phyloP scores from a whole-genome alignment of 2,329 filamentous ascomycete species.

The Parascedosporium putredinis region DNA sequence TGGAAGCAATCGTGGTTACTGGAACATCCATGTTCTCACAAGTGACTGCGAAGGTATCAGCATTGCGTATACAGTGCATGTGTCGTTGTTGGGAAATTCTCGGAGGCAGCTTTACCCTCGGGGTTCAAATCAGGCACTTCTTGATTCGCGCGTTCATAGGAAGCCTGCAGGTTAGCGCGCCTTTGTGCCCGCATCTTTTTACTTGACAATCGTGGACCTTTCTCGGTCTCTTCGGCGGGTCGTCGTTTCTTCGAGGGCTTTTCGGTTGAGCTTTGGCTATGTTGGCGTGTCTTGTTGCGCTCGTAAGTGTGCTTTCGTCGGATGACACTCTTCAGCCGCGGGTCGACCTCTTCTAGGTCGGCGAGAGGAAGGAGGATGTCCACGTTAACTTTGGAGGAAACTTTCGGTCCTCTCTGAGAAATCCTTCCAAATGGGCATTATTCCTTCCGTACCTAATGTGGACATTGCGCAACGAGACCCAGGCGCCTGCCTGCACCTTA shows the following conservation, averaged over 20 bases:
- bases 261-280: conserved; percentile 11
- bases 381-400: conserved; percentile 45
- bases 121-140: conserved; percentile 18
- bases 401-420: conserved; percentile 50
- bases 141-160: conserved; percentile 5
- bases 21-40: conserved; percentile 7
- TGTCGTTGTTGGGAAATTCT: background rate
- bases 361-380: conserved; percentile 33
- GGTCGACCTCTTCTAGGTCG: conserved; percentile 28
- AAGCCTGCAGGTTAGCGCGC: conserved; percentile 10
- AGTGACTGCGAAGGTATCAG: conserved; percentile 21
- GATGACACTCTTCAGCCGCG: conserved; percentile 45
- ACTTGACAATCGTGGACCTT: too few species aligned
- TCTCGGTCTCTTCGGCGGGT: conserved; percentile 17
- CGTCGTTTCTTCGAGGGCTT: conserved; percentile 9
- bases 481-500: conserved; percentile 46
- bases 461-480: conserved; percentile 61
- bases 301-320: conserved; percentile 57
- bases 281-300: conserved; percentile 25
- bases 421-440: conserved; percentile 56
- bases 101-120: conserved; percentile 15
- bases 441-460: conserved; percentile 51
- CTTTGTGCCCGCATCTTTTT: conserved; percentile 14
- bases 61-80: background rate
- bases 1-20: conserved; percentile 14